Conservation (phyloP, 1,284 basidiomycete genomes). For the Fomitopsis schrenkii region DNA sequence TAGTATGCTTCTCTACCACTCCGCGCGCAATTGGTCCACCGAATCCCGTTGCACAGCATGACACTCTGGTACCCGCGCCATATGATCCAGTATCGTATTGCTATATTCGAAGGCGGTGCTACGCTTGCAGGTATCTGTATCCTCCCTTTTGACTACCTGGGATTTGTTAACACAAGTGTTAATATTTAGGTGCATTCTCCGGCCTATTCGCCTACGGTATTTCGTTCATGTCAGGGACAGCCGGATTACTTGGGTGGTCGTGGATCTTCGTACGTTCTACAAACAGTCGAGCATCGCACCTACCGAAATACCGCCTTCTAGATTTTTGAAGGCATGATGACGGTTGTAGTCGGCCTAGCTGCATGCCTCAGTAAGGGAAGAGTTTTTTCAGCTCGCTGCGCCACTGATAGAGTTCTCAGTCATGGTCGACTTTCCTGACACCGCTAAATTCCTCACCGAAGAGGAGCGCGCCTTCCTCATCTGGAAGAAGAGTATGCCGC, state of each 20-base stretch:
- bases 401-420: slow-evolving; percentile 24
- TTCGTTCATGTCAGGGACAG: slow-evolving; percentile 38
- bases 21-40: neutral
- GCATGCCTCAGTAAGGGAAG: slow-evolving; percentile 38
- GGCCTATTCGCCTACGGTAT: slow-evolving; percentile 41
- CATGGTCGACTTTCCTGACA: slow-evolving; percentile 55
- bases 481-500: slow-evolving; percentile 52
- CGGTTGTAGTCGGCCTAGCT: slow-evolving; percentile 40
- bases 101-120: slow-evolving; percentile 33
- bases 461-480: slow-evolving; percentile 58
- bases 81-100: slow-evolving; percentile 31
- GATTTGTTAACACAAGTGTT: neutral
- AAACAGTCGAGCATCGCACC: neutral
- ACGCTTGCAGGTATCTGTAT: slow-evolving; percentile 17
- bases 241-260: slow-evolving; percentile 38
- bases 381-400: neutral
- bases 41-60: slow-evolving; percentile 15
- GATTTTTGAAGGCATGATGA: slow-evolving; percentile 54
- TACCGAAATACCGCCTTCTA: slow-evolving; percentile 11
- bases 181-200: slow-evolving; percentile 28
- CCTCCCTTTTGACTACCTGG: too few relatives aligned
- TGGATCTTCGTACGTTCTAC: slow-evolving; percentile 42
- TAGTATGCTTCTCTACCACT: slow-evolving; percentile 33
- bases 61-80: slow-evolving; percentile 32
- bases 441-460: slow-evolving; percentile 53